Percentiles rank a stretch among this genome's conserved stretches.
Conservation (phyloP, 352 stramenopile genomes). For the Phytophthora tentaculata region DNA sequence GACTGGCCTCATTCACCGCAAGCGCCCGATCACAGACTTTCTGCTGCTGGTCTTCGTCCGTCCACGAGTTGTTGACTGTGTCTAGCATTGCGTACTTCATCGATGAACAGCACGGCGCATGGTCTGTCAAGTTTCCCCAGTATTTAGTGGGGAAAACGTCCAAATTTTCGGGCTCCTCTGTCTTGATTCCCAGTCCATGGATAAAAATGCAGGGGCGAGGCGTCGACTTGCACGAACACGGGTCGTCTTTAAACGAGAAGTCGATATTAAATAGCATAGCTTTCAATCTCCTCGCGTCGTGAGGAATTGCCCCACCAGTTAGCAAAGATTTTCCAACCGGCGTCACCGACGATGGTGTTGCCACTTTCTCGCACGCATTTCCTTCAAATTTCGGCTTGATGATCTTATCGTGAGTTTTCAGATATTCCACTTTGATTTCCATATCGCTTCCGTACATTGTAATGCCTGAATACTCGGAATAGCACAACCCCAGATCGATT, state of each 20-base stretch:
- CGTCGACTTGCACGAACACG: slow-evolving; percentile 22
- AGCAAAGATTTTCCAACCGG: slow-evolving; percentile 21
- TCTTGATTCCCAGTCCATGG: slow-evolving; percentile 30
- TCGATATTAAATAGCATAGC: slow-evolving; percentile 22
- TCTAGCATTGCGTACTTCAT: slow-evolving; percentile 42
- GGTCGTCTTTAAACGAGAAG: slow-evolving; percentile 8
- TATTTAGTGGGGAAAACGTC: slow-evolving; percentile 26
- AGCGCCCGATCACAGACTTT: slow-evolving; percentile 40
- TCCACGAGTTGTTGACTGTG: slow-evolving; percentile 46
- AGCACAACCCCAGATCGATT: slow-evolving; percentile 35
- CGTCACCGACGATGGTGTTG: slow-evolving; percentile 13
- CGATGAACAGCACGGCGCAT: slow-evolving; percentile 46
- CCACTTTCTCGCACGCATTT: slow-evolving; percentile 19
- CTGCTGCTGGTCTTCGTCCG: slow-evolving; percentile 34
- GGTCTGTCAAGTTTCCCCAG: slow-evolving; percentile 41
- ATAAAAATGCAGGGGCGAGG: slow-evolving; percentile 28
- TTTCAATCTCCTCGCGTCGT: slow-evolving; percentile 4
- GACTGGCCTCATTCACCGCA: slow-evolving; percentile 24
- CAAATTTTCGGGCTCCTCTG: slow-evolving; percentile 18
- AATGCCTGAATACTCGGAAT: slow-evolving; percentile 10
- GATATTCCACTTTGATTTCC: slow-evolving; percentile 28
- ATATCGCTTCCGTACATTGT: slow-evolving; percentile 26
- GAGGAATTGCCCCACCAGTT: slow-evolving; percentile 15
- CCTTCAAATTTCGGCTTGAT: slow-evolving; percentile 1
- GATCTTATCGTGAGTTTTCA: slow-evolving; percentile 18